Percentiles rank a stretch among this genome's conserved stretches.
These are phyloP conservation scores for Gyrodon lividus DNA, from an alignment of 768 basidiomycete species.

Conservation along the genomic window DNA sequence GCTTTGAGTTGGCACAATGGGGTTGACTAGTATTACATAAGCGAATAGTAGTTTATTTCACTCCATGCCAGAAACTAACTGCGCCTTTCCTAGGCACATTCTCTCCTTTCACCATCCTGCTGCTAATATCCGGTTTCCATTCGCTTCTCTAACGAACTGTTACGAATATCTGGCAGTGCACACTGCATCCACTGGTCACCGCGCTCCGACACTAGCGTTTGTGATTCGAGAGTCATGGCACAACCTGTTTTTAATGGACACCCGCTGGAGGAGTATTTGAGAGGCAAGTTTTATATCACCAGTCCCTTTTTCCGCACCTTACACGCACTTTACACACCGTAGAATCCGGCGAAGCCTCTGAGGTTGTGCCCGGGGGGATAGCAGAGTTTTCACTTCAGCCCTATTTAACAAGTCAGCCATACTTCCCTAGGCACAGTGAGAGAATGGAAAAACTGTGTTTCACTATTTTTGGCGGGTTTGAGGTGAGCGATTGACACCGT, in stretches of 20 bases:
- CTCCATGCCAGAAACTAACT: slow-evolving; percentile 3
- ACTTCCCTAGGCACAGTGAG: slow-evolving; percentile 19
- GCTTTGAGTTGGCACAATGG: neutral
- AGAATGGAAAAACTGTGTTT: slow-evolving; percentile 29
- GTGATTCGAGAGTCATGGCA: slow-evolving; percentile 49
- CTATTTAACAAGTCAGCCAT: slow-evolving; percentile 8
- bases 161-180: slow-evolving; percentile 24
- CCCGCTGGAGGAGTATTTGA: slow-evolving; percentile 70
- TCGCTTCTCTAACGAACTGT: slow-evolving; percentile 16
- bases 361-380: slow-evolving; percentile 57
- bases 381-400: slow-evolving; percentile 32
- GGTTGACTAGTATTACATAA: neutral
- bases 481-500: slow-evolving; percentile 36
- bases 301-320: neutral
- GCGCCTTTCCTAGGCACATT: slow-evolving; percentile 6
- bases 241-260: slow-evolving; percentile 78
- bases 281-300: slow-evolving; percentile 41
- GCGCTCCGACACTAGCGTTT: slow-evolving; percentile 1
- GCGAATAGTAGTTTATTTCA: neutral
- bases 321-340: slow-evolving; percentile 15
- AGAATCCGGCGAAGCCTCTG: slow-evolving; percentile 61
- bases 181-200: slow-evolving; percentile 20
- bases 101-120: slow-evolving; percentile 20
- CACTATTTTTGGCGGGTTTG: slow-evolving; percentile 20
- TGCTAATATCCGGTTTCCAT: slow-evolving; percentile 23